phyloP scores from a whole-genome alignment of 2,329 filamentous ascomycete genomes.

The Leptodontidium sp. region DNA sequence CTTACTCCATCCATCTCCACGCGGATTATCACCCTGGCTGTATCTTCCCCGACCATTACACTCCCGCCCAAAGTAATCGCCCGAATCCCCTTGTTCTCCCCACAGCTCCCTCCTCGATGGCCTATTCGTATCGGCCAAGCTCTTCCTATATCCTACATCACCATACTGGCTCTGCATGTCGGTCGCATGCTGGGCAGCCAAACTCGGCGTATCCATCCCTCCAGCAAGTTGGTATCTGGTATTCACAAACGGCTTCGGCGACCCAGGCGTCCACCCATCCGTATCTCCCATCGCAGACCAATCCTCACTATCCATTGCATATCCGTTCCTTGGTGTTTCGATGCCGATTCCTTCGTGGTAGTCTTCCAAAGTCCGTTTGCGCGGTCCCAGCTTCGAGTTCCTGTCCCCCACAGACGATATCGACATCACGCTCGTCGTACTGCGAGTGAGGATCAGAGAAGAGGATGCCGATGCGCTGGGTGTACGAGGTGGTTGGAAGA shows the following conservation, averaged over 20 bases:
- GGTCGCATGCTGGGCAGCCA: constrained; percentile 46
- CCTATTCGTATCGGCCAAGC: constrained; percentile 32
- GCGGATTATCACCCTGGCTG: constrained; percentile 31
- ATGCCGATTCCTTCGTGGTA: constrained; percentile 24
- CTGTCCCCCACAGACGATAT: constrained; percentile 28
- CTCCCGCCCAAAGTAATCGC: constrained; percentile 34
- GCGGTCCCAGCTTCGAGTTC: constrained; percentile 20
- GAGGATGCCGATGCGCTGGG: constrained; percentile 49
- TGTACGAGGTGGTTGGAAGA: constrained; percentile 54
- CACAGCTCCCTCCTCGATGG: constrained; percentile 23
- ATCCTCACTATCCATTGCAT: constrained; percentile 13
- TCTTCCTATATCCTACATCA: constrained; percentile 51
- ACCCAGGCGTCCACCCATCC: constrained; percentile 33
- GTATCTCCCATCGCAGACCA: constrained; percentile 23
- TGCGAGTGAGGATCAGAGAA: constrained; percentile 44
- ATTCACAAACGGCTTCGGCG: constrained; percentile 57
- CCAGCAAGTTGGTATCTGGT: constrained; percentile 59
- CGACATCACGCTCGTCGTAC: constrained; percentile 34
- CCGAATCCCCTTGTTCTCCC: constrained; percentile 26
- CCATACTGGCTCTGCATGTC: constrained; percentile 43
- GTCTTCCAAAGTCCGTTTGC: constrained; percentile 32
- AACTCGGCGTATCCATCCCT: constrained; percentile 56
- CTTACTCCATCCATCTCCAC: constrained; percentile 60
- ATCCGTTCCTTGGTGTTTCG: constrained; percentile 25
- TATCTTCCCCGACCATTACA: constrained; percentile 37